Base-by-base conservation (phyloP, 2,329 filamentous ascomycete species). In the Fusarium sp. region DNA sequence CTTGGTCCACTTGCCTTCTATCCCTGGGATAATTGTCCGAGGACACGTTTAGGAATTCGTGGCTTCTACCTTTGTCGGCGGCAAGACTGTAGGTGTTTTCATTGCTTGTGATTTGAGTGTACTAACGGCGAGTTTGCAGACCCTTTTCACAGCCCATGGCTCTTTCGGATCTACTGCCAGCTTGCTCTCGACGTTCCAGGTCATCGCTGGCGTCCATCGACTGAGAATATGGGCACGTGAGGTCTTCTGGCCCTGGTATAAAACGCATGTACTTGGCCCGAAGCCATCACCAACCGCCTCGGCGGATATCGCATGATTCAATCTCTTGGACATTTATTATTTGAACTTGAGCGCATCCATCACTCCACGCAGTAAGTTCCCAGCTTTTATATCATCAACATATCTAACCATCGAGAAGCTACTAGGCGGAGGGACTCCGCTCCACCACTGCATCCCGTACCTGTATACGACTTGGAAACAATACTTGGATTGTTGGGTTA, bases 221-320 rank as follows among this genome's bases (percentile, higher is more conserved):
- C 18, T 70, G 15, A 41, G 59, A 17, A 15, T 4, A 6, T 45
- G 42, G 42, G 2, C 42, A 3, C 11, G 20, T 3, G 7, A 45
- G 5, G 42, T 45, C 17, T 45, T 13, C 9, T 68, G 64, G 64
- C 54, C 68, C 14, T 70, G 64, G 64, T 70, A 68, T 4, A 64
- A 61, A 26, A 3, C 3, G 9, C 36, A 47, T 22, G 58, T 67
- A 7, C 36, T 38, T 39, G 28, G 28, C 28, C 28, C 28, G 28
- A 31, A 31, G 28, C 28, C 28, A 31, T 31, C 28, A 7, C 6
- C 7, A 7, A 10, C 6, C 28, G 28, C 28, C 28, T 31, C 28
- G 9, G 28, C 28, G 28, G 28, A 31, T 31, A 31, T 31, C 28
- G 28, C 7, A 31, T 31, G 9, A 31, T 31, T 31, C 7, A 7